These are phyloP conservation scores for Echinosophora koreensis DNA, from an alignment of 306 rosid species.

Conservation along the genomic window DNA sequence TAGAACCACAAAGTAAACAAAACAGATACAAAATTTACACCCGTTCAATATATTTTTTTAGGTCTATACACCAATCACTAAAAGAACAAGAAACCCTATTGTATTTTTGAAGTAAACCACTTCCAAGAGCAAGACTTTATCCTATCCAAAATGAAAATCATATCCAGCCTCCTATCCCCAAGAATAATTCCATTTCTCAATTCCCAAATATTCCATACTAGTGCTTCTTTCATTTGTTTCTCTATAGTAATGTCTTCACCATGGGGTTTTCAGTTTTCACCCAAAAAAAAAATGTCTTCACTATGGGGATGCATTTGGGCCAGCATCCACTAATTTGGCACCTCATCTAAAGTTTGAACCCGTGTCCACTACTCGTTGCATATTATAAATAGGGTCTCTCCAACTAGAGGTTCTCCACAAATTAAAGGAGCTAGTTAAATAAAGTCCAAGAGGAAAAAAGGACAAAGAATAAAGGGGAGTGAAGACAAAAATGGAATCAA, in stretches of 20 bases:
- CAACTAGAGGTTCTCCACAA: constrained; percentile 13
- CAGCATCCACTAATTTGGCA: not conserved
- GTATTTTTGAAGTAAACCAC: too few species aligned
- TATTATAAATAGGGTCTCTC: constrained; percentile 34
- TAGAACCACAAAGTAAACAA: too few species aligned
- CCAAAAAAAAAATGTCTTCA: not conserved
- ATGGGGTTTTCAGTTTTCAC: too few species aligned
- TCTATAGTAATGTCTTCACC: not conserved
- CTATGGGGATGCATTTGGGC: constrained; percentile 2
- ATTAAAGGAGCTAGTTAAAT: not conserved
- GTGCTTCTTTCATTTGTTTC: not conserved
- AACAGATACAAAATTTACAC: too few species aligned
- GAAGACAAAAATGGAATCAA: constrained; percentile 52
- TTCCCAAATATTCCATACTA: too few species aligned
- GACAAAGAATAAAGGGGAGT: not conserved
- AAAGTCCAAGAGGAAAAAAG: not conserved
- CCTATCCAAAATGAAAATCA: too few species aligned
- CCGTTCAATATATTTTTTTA: too few species aligned
- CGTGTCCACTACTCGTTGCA: not conserved
- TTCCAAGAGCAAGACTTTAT: too few species aligned
- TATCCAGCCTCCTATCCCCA: too few species aligned
- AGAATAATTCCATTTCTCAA: too few species aligned
- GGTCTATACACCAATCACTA: too few species aligned
- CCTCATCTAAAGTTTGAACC: not conserved
- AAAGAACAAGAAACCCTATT: too few species aligned